phyloP scores from a whole-genome alignment of 192 early-diverging fungal genomes.

The Backusella tarrabulga region DNA sequence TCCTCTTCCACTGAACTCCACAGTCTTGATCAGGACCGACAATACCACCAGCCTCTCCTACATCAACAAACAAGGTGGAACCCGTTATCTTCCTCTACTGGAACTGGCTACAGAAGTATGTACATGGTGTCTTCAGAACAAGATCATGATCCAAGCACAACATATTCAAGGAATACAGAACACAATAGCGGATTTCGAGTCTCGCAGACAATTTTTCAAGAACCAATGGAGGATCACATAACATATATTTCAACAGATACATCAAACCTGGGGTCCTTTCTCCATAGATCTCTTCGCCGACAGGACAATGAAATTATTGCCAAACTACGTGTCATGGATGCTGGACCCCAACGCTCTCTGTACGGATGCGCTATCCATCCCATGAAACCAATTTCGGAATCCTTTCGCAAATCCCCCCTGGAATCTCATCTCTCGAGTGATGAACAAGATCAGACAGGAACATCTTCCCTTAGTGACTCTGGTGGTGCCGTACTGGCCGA shows the following conservation, averaged over 20 bases:
- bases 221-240: too few relatives aligned
- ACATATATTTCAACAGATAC: too few relatives aligned
- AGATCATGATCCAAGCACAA: too few relatives aligned
- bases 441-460: conserved; percentile 15
- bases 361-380: conserved; percentile 18
- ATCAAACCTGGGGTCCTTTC: conserved; percentile 2
- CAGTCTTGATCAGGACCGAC: background rate
- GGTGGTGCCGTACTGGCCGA: conserved; percentile 28
- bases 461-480: conserved; percentile 23
- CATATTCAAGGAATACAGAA: too few relatives aligned
- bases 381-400: conserved; percentile 19
- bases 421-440: conserved; percentile 23
- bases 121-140: too few relatives aligned
- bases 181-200: too few relatives aligned
- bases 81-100: too few relatives aligned
- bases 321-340: conserved; percentile 28
- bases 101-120: too few relatives aligned
- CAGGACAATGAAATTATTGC: background rate
- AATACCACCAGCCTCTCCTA: background rate
- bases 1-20: background rate
- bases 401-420: conserved; percentile 31
- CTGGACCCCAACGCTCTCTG: conserved; percentile 11
- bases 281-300: conserved; percentile 21
- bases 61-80: conserved; percentile 6
- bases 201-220: too few relatives aligned